These are phyloP conservation scores for Aspergillus sp. DNA, from an alignment of 2,329 filamentous ascomycete genomes.

Conservation along the genomic window DNA sequence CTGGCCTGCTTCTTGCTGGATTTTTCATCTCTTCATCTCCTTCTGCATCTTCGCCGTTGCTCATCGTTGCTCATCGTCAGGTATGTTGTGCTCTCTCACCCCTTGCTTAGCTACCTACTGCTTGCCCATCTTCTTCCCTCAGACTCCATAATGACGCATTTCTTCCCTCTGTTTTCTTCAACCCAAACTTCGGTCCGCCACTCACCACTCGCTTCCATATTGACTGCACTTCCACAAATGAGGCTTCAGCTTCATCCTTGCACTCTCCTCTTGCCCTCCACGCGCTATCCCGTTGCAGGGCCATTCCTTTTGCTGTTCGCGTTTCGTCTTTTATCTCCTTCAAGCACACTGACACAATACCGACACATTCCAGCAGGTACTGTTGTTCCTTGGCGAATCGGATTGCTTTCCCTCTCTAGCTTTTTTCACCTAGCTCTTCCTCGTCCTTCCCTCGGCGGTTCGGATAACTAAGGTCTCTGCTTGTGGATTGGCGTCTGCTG, in stretches of 20 bases:
- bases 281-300: conserved; percentile 9
- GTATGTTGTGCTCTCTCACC: conserved; percentile 1
- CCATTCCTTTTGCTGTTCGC: conserved; percentile 1
- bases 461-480: background rate
- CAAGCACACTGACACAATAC: conserved; percentile 3
- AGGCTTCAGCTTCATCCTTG: too few relatives aligned
- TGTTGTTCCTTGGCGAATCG: conserved; percentile 13
- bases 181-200: too few relatives aligned
- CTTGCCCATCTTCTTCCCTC: background rate
- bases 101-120: background rate
- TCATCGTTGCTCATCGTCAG: conserved; percentile 2
- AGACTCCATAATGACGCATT: conserved; percentile 32
- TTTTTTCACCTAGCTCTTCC: background rate
- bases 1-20: background rate
- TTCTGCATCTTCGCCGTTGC: conserved; percentile 6
- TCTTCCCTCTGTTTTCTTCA: conserved; percentile 9
- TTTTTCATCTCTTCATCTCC: conserved; percentile 4
- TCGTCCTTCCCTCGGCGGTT: background rate
- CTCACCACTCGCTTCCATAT: too few relatives aligned
- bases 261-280: conserved; percentile 6
- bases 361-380: conserved; percentile 7
- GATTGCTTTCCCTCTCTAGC: conserved; percentile 12
- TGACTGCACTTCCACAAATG: too few relatives aligned
- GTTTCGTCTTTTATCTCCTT: conserved; percentile 11
- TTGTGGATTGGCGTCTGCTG: background rate